Percentiles rank a stretch among this genome's conserved stretches.
Conservation (phyloP, 495 filamentous ascomycete genomes). For the Lasiosphaeris hirsuta region DNA sequence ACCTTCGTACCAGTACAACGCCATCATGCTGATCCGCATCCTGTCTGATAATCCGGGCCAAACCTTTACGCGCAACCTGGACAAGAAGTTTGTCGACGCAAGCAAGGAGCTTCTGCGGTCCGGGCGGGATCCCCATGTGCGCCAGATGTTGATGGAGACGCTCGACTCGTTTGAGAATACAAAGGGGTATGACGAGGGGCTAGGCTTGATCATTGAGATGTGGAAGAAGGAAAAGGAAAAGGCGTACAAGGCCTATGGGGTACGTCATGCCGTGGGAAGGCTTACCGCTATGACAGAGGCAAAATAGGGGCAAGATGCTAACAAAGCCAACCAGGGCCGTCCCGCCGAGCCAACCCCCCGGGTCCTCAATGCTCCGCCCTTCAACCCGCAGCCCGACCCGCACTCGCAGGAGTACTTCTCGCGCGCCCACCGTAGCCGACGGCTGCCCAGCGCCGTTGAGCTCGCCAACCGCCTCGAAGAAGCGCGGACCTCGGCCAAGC, state of each 20-base stretch:
- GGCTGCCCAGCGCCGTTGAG: slow-evolving; percentile 73
- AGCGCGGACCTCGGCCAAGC: slow-evolving; percentile 80
- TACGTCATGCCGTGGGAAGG: slow-evolving; percentile 20
- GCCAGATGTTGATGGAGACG: slow-evolving; percentile 82
- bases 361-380: slow-evolving; percentile 20
- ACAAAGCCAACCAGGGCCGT: neutral
- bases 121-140: slow-evolving; percentile 69
- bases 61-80: slow-evolving; percentile 83
- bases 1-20: slow-evolving; percentile 85
- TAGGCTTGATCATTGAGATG: slow-evolving; percentile 67
- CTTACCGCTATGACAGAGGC: neutral
- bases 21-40: slow-evolving; percentile 93
- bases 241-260: slow-evolving; percentile 42
- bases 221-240: slow-evolving; percentile 85
- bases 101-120: slow-evolving; percentile 73
- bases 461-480: slow-evolving; percentile 82
- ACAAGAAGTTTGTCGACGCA: slow-evolving; percentile 70
- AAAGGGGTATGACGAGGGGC: slow-evolving; percentile 69
- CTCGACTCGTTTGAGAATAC: slow-evolving; percentile 66
- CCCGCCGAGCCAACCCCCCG: slow-evolving; percentile 16
- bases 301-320: neutral
- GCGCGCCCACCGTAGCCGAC: slow-evolving; percentile 37
- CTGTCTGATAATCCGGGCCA: slow-evolving; percentile 86
- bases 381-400: slow-evolving; percentile 11
- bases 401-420: slow-evolving; percentile 43